Percentiles rank a stretch among this genome's conserved stretches.
phyloP scores from a whole-genome alignment of 2,329 filamentous ascomycete species.

The Herpotrichia juniperi region DNA sequence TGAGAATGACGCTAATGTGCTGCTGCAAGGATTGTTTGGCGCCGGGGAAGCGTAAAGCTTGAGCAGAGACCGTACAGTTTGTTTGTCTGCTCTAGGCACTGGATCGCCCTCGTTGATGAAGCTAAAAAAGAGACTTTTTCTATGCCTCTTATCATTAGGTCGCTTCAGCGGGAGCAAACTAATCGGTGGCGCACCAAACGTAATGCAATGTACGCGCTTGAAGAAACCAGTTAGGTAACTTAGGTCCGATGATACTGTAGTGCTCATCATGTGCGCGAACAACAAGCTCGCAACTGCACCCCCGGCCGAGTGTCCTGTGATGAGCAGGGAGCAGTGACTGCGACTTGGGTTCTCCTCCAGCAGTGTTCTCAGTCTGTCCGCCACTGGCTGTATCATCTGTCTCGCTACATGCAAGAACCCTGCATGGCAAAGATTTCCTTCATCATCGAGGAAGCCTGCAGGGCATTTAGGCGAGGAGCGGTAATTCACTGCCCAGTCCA shows the following conservation, averaged over 20 bases:
- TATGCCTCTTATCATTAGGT: conserved; percentile 51
- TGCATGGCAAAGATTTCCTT: conserved; percentile 77
- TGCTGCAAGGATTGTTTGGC: conserved; percentile 44
- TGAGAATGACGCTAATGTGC: conserved; percentile 28
- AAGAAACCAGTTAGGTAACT: conserved; percentile 72
- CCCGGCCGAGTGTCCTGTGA: conserved; percentile 86
- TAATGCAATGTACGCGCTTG: conserved; percentile 81
- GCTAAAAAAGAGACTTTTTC: conserved; percentile 76
- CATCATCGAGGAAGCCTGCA: conserved; percentile 75
- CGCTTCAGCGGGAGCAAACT: conserved; percentile 72
- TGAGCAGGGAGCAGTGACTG: conserved; percentile 70
- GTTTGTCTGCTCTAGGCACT: conserved; percentile 76
- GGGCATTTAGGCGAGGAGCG: conserved; percentile 71
- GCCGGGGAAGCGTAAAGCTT: conserved; percentile 70
- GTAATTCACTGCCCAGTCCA: conserved; percentile 88
- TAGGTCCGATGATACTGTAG: conserved; percentile 69
- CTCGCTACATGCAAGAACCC: conserved; percentile 79
- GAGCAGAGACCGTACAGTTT: conserved; percentile 74
- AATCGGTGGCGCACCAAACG: conserved; percentile 83
- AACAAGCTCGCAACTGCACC: conserved; percentile 82
- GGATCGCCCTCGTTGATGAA: conserved; percentile 90
- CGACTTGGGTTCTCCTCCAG: conserved; percentile 74
- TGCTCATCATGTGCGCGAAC: conserved; percentile 80
- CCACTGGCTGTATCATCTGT: conserved; percentile 76
- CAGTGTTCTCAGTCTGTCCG: conserved; percentile 70